These are phyloP conservation scores for Candida odintsovae DNA, from an alignment of 805 yeast genomes.

Conservation along the genomic window DNA sequence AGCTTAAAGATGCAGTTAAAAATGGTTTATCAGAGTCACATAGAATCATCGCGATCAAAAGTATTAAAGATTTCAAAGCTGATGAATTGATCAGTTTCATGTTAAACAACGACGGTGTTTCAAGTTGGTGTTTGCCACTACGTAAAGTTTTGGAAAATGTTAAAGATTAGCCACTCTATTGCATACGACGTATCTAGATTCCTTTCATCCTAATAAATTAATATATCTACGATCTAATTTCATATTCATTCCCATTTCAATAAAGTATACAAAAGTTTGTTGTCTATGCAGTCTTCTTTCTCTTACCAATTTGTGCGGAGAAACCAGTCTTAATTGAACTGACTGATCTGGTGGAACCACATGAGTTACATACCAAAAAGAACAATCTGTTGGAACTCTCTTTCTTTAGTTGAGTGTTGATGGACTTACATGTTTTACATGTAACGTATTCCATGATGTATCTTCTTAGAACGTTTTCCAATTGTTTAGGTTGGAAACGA, in stretches of 20 bases:
- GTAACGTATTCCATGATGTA: constrained; percentile 96
- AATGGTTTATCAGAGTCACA: constrained; percentile 23
- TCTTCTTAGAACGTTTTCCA: constrained; percentile 93
- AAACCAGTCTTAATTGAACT: constrained; percentile 98
- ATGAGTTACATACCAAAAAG: constrained; percentile 95
- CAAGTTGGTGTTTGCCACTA: constrained; percentile 64
- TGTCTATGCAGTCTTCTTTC: constrained; percentile 49
- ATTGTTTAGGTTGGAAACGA: constrained; percentile 95
- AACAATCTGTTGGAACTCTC: constrained; percentile 95
- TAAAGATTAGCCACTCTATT: background rate
- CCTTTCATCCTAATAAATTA: background rate
- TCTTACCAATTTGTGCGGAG: constrained; percentile 95
- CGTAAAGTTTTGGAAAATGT: constrained; percentile 45
- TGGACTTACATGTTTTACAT: constrained; percentile 97
- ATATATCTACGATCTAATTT: background rate
- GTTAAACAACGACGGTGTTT: constrained; percentile 50
- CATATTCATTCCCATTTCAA: background rate
- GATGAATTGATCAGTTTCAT: constrained; percentile 42
- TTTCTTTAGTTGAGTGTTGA: constrained; percentile 92
- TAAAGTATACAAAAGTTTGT: constrained; percentile 2
- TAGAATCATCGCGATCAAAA: constrained; percentile 21
- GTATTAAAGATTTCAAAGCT: constrained; percentile 20
- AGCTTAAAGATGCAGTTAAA: constrained; percentile 27
- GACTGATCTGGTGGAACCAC: constrained; percentile 97
- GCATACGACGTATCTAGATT: no score